These are phyloP conservation scores for Xeromyces bisporus DNA, from an alignment of 495 filamentous ascomycete species.

Conservation along the genomic window DNA sequence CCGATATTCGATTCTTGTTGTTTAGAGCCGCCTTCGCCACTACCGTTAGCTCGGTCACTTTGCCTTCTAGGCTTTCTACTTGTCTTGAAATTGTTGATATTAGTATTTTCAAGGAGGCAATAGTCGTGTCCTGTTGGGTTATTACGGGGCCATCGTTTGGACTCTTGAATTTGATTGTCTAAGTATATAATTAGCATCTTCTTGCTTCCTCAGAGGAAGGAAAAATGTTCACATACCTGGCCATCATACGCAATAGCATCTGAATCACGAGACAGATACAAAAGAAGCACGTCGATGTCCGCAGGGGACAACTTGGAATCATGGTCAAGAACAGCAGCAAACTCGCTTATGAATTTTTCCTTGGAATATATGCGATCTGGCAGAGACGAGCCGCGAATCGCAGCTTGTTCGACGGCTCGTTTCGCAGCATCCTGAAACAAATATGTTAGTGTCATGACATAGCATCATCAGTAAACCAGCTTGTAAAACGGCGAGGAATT, in stretches of 20 bases:
- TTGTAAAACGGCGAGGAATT: background rate
- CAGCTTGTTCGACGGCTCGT: slow-evolving; percentile 27
- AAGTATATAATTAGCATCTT: slow-evolving; percentile 8
- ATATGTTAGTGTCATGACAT: background rate
- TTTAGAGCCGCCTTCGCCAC: slow-evolving; percentile 49
- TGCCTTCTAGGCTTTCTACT: slow-evolving; percentile 39
- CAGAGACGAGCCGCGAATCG: slow-evolving; percentile 18
- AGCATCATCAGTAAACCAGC: background rate
- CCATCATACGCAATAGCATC: slow-evolving; percentile 46
- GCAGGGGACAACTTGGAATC: slow-evolving; percentile 38
- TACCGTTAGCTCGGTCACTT: slow-evolving; percentile 30
- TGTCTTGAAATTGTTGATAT: slow-evolving; percentile 45
- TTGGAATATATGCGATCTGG: slow-evolving; percentile 53
- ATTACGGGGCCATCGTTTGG: slow-evolving; percentile 33
- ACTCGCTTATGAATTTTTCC: slow-evolving; percentile 42
- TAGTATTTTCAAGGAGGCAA: slow-evolving; percentile 59
- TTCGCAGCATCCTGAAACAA: slow-evolving; percentile 28
- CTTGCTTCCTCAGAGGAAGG: slow-evolving; percentile 1
- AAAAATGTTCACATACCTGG: slow-evolving; percentile 23
- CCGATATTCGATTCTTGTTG: slow-evolving; percentile 53
- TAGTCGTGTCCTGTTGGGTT: slow-evolving; percentile 57
- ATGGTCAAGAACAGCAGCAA: slow-evolving; percentile 33
- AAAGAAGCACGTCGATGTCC: slow-evolving; percentile 55
- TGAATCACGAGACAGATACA: slow-evolving; percentile 56
- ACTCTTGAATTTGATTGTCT: slow-evolving; percentile 59